Base-by-base conservation (phyloP, 345 rosid species). In the Hibiscus mutabilis region DNA sequence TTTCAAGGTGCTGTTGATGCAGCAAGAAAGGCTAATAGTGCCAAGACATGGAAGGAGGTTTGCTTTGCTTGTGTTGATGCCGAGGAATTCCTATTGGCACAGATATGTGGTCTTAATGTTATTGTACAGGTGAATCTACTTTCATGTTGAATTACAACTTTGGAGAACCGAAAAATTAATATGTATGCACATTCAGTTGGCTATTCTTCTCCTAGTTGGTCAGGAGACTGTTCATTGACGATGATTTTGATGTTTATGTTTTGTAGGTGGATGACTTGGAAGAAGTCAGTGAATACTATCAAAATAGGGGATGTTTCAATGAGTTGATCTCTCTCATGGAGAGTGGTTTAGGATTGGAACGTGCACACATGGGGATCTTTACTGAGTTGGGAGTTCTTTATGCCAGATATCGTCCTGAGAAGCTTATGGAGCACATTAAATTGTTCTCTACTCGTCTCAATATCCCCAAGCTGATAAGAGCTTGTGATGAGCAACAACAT, bases 1-100 rank as follows among this genome's bases (percentile, higher is more conserved):
- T 95, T 92, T 81, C 99, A 95, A 82, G 89, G 92, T 66, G 97
- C 97, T 76, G 99, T 95, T 77, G 99, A 95, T 74, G 99, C 99
- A 35, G 97, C 97, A 74, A 81, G 99, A 60, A 95, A 95, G 80
- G 99, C 97, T 57, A 92, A 92, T 86, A 92, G 97, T 75, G 96
- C 96, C 37, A 95, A 92, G 87, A 95, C 97, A 59, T 95, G 97
- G 99, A 95, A 92, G 82, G 97, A 90, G 82, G 97, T 91, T 71
- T 94, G 98, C 86, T 94, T 94, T 80, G 97, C 97, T 69, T 91
- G 98, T 80, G 95, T 91, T 69, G 98, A 94, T 79, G 96, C 96
- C 0, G 98, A 91, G 82, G 97, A 94, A 76, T 94, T 94, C 83
- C 87, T 91, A 55, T 80, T 89, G 84, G 97, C 96, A 3, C 98